These are phyloP conservation scores for Fonsecaea nubica DNA, from an alignment of 2,329 filamentous ascomycete genomes.

Conservation along the genomic window DNA sequence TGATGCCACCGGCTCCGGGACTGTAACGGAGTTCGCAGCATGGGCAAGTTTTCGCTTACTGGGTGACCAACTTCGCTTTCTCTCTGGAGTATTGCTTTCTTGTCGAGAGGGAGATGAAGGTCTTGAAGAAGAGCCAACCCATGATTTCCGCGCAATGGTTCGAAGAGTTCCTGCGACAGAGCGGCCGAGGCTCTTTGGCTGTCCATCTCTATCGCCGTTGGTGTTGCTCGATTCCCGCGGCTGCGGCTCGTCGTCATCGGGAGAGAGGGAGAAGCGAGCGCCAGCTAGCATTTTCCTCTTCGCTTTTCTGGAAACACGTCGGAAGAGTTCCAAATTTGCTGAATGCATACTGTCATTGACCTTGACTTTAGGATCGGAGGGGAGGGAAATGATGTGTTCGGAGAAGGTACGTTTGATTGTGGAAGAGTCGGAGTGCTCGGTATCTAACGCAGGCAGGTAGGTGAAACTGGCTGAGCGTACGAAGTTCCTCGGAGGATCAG, in stretches of 20 bases:
- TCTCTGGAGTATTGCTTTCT: conserved; percentile 43
- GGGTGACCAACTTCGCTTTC: conserved; percentile 35
- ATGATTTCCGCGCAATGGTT: conserved; percentile 59
- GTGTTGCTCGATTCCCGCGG: conserved; percentile 31
- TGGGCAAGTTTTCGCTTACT: conserved; percentile 25
- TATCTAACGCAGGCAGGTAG: conserved; percentile 54
- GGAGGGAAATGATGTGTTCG: conserved; percentile 54
- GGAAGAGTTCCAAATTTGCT: conserved; percentile 38
- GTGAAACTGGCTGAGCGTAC: conserved; percentile 66
- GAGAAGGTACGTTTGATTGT: conserved; percentile 58
- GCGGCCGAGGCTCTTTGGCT: conserved; percentile 50
- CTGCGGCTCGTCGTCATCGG: conserved; percentile 46
- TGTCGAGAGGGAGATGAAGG: conserved; percentile 53
- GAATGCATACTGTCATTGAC: conserved; percentile 32
- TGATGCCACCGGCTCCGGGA: conserved; percentile 26
- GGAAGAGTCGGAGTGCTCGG: conserved; percentile 45
- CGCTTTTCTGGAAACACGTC: conserved; percentile 38
- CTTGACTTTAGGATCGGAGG: conserved; percentile 43
- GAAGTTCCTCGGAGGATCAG: conserved; percentile 42
- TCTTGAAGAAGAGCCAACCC: conserved; percentile 54
- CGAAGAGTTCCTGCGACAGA: conserved; percentile 59
- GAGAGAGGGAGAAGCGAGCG: conserved; percentile 47
- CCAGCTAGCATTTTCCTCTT: conserved; percentile 43
- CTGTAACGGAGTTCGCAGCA: conserved; percentile 21
- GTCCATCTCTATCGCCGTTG: conserved; percentile 43